These are phyloP conservation scores for Populus simonii DNA, from an alignment of 345 rosid genomes.

Conservation along the genomic window DNA sequence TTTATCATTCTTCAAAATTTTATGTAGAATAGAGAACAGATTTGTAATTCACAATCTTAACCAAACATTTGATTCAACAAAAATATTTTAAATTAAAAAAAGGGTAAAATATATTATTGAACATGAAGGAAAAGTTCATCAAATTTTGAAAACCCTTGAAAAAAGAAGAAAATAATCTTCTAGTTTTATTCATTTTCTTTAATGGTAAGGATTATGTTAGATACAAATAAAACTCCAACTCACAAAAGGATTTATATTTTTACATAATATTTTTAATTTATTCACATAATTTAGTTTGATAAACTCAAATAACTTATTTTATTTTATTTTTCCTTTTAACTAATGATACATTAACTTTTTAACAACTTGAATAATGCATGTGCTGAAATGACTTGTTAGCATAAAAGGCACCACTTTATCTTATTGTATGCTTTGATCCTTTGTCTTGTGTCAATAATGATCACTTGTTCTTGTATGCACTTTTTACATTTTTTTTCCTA, in stretches of 20 bases:
- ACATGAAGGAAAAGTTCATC: not conserved
- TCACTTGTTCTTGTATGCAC: not conserved
- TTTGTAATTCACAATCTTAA: not conserved
- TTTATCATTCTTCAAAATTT: not conserved
- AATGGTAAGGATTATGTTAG: not conserved
- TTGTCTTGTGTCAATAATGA: slow-evolving; percentile 1
- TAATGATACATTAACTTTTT: not conserved
- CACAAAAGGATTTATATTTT: not conserved
- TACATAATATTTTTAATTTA: not conserved
- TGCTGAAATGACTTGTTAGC: not conserved
- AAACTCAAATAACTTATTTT: not conserved
- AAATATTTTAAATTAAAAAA: not conserved
- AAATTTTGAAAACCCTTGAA: not conserved
- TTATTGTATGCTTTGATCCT: not conserved
- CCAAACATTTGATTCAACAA: not conserved
- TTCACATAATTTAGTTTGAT: not conserved
- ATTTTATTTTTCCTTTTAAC: not conserved
- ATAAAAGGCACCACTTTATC: slow-evolving; percentile 4
- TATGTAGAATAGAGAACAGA: not conserved
- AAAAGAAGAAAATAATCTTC: not conserved
- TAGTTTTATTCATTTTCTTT: not conserved
- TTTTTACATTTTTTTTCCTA: not conserved
- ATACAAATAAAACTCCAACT: not conserved
- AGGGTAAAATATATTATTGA: not conserved
- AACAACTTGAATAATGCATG: not conserved